These are phyloP conservation scores for Peziza echinospora DNA, from an alignment of 495 filamentous ascomycete genomes.

Conservation along the genomic window DNA sequence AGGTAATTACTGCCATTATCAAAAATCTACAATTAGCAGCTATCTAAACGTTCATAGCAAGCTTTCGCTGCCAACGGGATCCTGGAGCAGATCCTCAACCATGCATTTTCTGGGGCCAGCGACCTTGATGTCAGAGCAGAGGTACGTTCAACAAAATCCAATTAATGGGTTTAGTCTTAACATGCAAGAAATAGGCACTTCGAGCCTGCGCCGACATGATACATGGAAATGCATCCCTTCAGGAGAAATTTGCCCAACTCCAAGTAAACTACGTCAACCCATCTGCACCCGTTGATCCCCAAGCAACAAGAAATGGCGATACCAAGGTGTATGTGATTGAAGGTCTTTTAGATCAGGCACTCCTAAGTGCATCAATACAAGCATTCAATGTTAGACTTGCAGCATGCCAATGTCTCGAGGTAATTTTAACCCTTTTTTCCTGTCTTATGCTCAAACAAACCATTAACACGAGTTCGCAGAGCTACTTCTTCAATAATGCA, in stretches of 20 bases:
- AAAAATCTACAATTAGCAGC: background rate
- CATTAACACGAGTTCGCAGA: background rate
- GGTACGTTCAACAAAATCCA: conserved; percentile 34
- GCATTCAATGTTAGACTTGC: conserved; percentile 64
- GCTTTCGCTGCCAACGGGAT: conserved; percentile 67
- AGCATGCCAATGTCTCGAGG: conserved; percentile 73
- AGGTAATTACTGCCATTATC: conserved; percentile 18
- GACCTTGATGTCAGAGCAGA: conserved; percentile 62
- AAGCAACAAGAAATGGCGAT: conserved; percentile 26
- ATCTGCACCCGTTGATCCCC: conserved; percentile 27
- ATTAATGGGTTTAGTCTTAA: too few relatives aligned
- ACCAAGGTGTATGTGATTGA: conserved; percentile 74
- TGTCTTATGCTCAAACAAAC: too few relatives aligned
- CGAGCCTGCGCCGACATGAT: conserved; percentile 75
- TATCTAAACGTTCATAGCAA: conserved; percentile 9
- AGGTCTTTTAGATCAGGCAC: conserved; percentile 65
- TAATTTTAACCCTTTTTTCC: background rate
- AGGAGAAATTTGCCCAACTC: conserved; percentile 74
- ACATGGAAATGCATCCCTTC: conserved; percentile 52
- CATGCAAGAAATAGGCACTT: conserved; percentile 38
- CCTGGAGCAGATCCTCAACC: conserved; percentile 57
- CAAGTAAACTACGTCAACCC: conserved; percentile 30
- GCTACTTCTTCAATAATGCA: conserved; percentile 43
- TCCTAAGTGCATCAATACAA: conserved; percentile 42
- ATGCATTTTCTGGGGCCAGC: conserved; percentile 59